Conservation (phyloP, 495 filamentous ascomycete species). For the Penicillium waksmanii region DNA sequence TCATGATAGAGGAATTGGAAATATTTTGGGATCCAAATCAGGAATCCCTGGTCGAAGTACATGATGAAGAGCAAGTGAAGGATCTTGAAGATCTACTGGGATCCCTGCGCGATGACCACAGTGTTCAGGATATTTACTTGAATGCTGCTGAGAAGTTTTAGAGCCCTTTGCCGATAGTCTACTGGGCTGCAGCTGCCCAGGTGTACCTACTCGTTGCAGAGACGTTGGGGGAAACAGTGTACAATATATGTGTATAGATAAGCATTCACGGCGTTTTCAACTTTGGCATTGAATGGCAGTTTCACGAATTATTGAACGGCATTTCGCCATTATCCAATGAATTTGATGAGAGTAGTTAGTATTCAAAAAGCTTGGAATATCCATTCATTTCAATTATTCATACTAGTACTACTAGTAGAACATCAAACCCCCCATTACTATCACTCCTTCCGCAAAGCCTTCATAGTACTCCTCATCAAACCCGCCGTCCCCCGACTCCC, state of each 20-base stretch:
- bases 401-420: too few species aligned
- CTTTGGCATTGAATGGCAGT: too few species aligned
- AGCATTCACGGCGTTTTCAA: slow-evolving; percentile 24
- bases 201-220: too few species aligned
- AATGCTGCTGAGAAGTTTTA: slow-evolving; percentile 52
- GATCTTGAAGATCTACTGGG: slow-evolving; percentile 51
- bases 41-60: slow-evolving; percentile 68
- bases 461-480: slow-evolving; percentile 86
- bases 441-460: slow-evolving; percentile 57
- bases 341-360: not conserved
- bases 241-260: slow-evolving; percentile 27
- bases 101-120: slow-evolving; percentile 58
- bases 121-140: slow-evolving; percentile 70
- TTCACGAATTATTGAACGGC: slow-evolving; percentile 6
- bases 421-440: not conserved
- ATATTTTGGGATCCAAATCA: slow-evolving; percentile 86
- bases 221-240: slow-evolving; percentile 14
- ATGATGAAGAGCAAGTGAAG: slow-evolving; percentile 55
- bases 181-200: too few species aligned
- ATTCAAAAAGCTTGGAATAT: not conserved
- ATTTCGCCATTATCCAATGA: slow-evolving; percentile 6
- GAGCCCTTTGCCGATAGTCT: not conserved
- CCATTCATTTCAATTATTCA: too few species aligned
- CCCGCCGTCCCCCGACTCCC: slow-evolving; percentile 69
- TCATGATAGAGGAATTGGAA: slow-evolving; percentile 70